Conservation (phyloP, 2,329 filamentous ascomycete genomes). For the Penicillium sp. region DNA sequence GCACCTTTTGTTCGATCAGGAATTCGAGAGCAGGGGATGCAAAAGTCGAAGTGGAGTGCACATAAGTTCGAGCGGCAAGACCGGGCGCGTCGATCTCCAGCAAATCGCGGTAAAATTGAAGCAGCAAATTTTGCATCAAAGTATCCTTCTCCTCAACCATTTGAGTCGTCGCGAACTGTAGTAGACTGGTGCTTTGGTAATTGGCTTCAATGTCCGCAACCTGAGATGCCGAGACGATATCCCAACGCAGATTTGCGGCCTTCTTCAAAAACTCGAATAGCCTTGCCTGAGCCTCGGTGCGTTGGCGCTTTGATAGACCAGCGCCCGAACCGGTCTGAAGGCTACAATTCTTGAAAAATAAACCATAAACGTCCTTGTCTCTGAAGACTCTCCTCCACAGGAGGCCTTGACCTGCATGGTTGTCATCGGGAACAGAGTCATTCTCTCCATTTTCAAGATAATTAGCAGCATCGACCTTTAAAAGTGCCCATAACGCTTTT, state of each 20-base stretch:
- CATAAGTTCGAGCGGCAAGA: conserved; percentile 31
- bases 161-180: conserved; percentile 56
- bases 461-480: conserved; percentile 52
- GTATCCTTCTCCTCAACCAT: conserved; percentile 63
- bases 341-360: conserved; percentile 59
- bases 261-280: conserved; percentile 60
- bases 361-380: conserved; percentile 60
- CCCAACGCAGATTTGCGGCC: conserved; percentile 58
- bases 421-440: conserved; percentile 20
- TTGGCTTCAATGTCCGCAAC: conserved; percentile 53
- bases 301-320: conserved; percentile 53
- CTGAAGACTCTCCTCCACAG: conserved; percentile 65
- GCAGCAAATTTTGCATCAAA: conserved; percentile 61
- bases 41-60: conserved; percentile 38
- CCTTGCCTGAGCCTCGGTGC: conserved; percentile 62
- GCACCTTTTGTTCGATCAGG: conserved; percentile 53
- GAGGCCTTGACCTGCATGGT: conserved; percentile 50
- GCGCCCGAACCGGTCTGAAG: conserved; percentile 40
- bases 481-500: conserved; percentile 54
- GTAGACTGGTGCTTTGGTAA: conserved; percentile 46
- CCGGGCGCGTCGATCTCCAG: conserved; percentile 47
- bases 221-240: conserved; percentile 54
- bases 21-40: conserved; percentile 54
- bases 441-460: conserved; percentile 30
- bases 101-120: conserved; percentile 60